Evolutionary conservation across 2,329 filamentous ascomycete species (phyloP).

Genomic region (Cytospora piceae): DNA sequence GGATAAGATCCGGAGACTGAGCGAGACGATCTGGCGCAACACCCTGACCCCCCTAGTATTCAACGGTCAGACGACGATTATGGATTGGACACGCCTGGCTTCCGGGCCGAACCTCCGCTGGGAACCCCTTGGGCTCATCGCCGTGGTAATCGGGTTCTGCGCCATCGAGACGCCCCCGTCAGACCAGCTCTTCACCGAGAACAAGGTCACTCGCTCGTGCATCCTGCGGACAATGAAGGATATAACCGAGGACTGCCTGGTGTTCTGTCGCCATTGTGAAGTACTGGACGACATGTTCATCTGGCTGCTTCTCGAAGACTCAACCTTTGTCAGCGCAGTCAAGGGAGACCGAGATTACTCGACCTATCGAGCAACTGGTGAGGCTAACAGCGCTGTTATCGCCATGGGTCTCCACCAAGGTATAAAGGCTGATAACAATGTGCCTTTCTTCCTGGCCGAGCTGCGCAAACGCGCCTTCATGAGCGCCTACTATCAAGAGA

Average conservation of each 20-base stretch:
- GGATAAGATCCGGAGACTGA: conserved; percentile 39
- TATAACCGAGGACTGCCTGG: conserved; percentile 37
- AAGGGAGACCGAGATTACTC: conserved; percentile 39
- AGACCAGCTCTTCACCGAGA: conserved; percentile 36
- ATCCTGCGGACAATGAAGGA: conserved; percentile 38
- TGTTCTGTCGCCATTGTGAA: conserved; percentile 41
- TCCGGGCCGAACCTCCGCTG: conserved; percentile 41
- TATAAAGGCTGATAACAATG: conserved; percentile 35
- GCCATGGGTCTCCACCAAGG: conserved; percentile 41
- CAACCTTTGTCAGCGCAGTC: conserved; percentile 32
- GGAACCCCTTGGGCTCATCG: conserved; percentile 43
- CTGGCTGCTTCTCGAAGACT: conserved; percentile 39
- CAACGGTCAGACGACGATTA: conserved; percentile 36
- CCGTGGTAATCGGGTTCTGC: conserved; percentile 37
- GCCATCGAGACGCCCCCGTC: conserved; percentile 36
- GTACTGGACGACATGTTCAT: conserved; percentile 39
- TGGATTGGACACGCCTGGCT: conserved; percentile 37
- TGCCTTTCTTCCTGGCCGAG: conserved; percentile 41
- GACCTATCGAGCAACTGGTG: conserved; percentile 39
- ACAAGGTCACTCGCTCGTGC: conserved; percentile 35
- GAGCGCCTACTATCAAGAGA: conserved; percentile 37
- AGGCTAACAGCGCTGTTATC: conserved; percentile 37
- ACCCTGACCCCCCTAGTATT: conserved; percentile 38
- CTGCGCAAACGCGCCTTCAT: conserved; percentile 36
- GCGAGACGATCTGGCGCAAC: conserved; percentile 41